Conservation (phyloP, 495 filamentous ascomycete species). For the Talaromyces borbonicus region DNA sequence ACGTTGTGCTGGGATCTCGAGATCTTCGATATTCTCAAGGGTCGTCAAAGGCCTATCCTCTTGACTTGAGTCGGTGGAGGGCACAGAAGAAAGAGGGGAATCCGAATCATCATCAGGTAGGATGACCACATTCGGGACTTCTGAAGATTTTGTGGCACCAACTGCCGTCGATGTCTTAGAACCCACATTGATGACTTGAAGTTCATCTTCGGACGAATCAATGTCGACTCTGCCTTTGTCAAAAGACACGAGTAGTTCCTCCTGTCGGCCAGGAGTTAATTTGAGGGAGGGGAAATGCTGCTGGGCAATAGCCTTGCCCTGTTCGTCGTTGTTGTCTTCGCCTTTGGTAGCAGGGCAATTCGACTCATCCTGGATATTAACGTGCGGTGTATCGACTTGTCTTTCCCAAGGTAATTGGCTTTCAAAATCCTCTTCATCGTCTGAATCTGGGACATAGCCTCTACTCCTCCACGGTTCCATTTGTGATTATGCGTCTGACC, state of each 20-base stretch:
- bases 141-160: background rate
- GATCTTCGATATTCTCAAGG: too few species aligned
- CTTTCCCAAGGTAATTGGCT: constrained; percentile 19
- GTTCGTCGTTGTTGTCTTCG: background rate
- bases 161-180: background rate
- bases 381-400: background rate
- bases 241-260: too few species aligned
- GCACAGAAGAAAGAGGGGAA: constrained; percentile 37
- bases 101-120: constrained; percentile 6
- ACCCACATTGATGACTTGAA: background rate
- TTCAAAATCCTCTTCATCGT: constrained; percentile 45
- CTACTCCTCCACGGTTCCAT: constrained; percentile 55
- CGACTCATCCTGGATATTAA: constrained; percentile 3
- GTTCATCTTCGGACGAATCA: constrained; percentile 1
- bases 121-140: background rate
- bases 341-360: background rate
- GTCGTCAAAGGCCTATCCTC: too few species aligned
- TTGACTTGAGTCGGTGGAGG: constrained; percentile 12
- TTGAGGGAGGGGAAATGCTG: background rate
- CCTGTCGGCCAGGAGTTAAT: background rate
- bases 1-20: too few species aligned
- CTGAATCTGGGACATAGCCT: constrained; percentile 55
- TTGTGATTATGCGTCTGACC: constrained; percentile 22
- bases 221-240: background rate
- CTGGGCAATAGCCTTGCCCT: too few species aligned